Evolutionary conservation across 768 basidiomycete genomes (phyloP).

Genomic region (Russula vinacea): DNA sequence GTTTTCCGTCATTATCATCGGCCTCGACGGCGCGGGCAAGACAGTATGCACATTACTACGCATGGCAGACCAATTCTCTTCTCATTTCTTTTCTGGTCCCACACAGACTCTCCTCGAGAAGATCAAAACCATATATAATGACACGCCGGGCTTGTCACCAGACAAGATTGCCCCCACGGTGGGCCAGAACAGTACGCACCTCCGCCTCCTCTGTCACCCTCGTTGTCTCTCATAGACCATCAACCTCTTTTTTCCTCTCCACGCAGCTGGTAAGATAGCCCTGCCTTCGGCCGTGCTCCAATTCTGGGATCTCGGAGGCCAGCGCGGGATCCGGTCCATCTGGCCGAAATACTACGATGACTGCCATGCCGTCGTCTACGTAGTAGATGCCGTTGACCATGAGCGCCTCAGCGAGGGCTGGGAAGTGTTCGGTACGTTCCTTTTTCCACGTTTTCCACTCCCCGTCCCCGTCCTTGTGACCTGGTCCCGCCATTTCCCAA

Average conservation of each 20-base stretch:
- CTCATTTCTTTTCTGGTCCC: background rate
- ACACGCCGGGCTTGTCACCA: slow-evolving; percentile 80
- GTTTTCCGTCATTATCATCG: slow-evolving; percentile 93
- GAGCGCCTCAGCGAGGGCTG: slow-evolving; percentile 90
- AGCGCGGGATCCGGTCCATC: slow-evolving; percentile 88
- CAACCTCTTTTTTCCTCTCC: background rate
- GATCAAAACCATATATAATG: slow-evolving; percentile 90
- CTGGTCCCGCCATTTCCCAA: background rate
- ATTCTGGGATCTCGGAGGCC: slow-evolving; percentile 97
- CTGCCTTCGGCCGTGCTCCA: slow-evolving; percentile 91
- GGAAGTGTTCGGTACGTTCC: slow-evolving; percentile 87
- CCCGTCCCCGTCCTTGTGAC: no score
- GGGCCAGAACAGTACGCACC: slow-evolving; percentile 87
- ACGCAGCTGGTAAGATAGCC: slow-evolving; percentile 83
- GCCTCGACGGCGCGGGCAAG: slow-evolving; percentile 90
- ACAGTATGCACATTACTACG: slow-evolving; percentile 44
- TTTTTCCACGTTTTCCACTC: background rate
- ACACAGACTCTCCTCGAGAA: slow-evolving; percentile 80
- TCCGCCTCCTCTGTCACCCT: no score
- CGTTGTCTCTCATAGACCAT: no score
- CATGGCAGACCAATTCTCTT: background rate
- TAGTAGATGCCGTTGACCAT: slow-evolving; percentile 89
- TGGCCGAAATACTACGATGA: slow-evolving; percentile 96
- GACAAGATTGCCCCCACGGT: slow-evolving; percentile 96
- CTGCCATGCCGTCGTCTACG: slow-evolving; percentile 94